Conservation (phyloP, 1,284 basidiomycete genomes). For the Cryptococcus hybrid region DNA sequence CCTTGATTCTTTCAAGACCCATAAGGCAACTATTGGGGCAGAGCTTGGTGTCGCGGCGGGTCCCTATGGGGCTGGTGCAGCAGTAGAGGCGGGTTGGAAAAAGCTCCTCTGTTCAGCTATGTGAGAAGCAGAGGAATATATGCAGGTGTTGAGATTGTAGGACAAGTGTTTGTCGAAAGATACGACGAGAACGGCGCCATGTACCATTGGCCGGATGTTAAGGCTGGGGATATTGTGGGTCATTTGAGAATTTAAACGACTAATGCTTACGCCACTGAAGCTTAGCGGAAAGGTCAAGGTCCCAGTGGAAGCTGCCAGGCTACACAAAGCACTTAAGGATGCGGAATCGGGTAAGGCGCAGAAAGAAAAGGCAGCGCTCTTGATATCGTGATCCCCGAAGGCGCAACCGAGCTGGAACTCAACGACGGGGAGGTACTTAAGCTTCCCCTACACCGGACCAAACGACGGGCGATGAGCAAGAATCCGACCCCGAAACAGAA, state of each 20-base stretch:
- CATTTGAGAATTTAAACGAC: not conserved
- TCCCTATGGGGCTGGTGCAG: slow-evolving; percentile 54
- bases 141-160: slow-evolving; percentile 53
- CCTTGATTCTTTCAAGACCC: slow-evolving; percentile 54
- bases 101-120: slow-evolving; percentile 51
- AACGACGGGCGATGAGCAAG: slow-evolving; percentile 43
- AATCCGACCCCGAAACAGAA: slow-evolving; percentile 43
- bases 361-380: slow-evolving; percentile 39
- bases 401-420: slow-evolving; percentile 17
- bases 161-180: slow-evolving; percentile 51
- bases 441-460: slow-evolving; percentile 52
- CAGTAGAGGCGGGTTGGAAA: slow-evolving; percentile 51
- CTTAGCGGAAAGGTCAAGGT: slow-evolving; percentile 51
- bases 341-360: slow-evolving; percentile 57
- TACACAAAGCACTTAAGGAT: slow-evolving; percentile 53
- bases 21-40: slow-evolving; percentile 55
- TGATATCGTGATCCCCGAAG: slow-evolving; percentile 34
- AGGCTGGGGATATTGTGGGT: slow-evolving; percentile 51
- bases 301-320: slow-evolving; percentile 50
- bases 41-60: slow-evolving; percentile 56
- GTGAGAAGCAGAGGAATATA: slow-evolving; percentile 51
- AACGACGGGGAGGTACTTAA: slow-evolving; percentile 51
- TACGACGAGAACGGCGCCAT: slow-evolving; percentile 49
- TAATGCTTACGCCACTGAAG: slow-evolving; percentile 15
- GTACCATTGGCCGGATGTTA: slow-evolving; percentile 52